Conservation (phyloP, 2,329 filamentous ascomycete genomes). For the Ceratocystis smalleyi region DNA sequence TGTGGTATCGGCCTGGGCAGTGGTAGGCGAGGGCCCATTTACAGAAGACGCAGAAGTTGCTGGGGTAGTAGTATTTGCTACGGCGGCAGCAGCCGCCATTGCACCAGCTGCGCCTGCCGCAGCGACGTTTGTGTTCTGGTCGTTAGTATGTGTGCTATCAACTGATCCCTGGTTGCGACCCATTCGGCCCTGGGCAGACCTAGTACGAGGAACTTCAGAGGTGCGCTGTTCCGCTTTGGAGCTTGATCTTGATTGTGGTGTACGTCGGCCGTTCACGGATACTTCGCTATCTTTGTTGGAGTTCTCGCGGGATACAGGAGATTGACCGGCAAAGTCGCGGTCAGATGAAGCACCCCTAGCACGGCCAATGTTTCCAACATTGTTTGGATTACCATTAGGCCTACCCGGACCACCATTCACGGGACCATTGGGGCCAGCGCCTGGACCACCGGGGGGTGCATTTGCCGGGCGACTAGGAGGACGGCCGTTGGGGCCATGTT, state of each 20-base stretch:
- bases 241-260: slow-evolving; percentile 15
- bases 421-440: slow-evolving; percentile 7
- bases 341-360: slow-evolving; percentile 37
- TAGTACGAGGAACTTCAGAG: slow-evolving; percentile 10
- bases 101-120: slow-evolving; percentile 28
- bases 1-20: background rate
- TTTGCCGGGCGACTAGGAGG: slow-evolving; percentile 34
- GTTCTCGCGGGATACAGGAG: background rate
- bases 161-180: slow-evolving; percentile 46
- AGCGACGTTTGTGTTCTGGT: slow-evolving; percentile 33
- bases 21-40: slow-evolving; percentile 9
- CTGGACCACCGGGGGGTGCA: slow-evolving; percentile 3
- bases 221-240: slow-evolving; percentile 14
- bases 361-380: slow-evolving; percentile 28
- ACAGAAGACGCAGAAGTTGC: slow-evolving; percentile 9
- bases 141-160: slow-evolving; percentile 43
- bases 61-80: slow-evolving; percentile 3
- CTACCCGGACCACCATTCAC: slow-evolving; percentile 28
- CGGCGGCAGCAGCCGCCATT: slow-evolving; percentile 9
- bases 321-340: slow-evolving; percentile 21
- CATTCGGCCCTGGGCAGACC: slow-evolving; percentile 14
- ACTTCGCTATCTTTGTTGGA: background rate
- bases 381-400: slow-evolving; percentile 36
- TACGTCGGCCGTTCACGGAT: slow-evolving; percentile 9
- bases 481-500: slow-evolving; percentile 24